Conservation (phyloP, 257 asterid species). For the Rauvolfia tetraphylla region DNA sequence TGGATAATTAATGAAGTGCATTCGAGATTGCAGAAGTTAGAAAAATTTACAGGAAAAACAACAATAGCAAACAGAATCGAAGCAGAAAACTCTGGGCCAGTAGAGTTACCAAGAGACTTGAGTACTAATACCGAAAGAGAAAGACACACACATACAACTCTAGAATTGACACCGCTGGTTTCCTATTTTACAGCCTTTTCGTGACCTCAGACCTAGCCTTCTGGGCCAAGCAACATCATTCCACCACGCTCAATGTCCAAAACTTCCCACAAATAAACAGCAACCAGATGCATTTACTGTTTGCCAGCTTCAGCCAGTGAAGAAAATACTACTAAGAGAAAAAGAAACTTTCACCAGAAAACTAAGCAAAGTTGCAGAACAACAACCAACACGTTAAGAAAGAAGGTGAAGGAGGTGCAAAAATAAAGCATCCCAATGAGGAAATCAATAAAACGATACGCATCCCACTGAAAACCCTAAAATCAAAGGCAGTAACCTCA, state of each 20-base stretch:
- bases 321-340: neutral
- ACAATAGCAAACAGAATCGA: neutral
- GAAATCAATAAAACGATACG: conserved; percentile 10
- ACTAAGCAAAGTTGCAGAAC: conserved; percentile 10
- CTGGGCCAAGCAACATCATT: conserved; percentile 27
- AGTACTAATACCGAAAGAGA: conserved; percentile 11
- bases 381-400: conserved; percentile 19
- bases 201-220: conserved; percentile 21
- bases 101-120: neutral
- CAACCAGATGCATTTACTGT: conserved; percentile 26
- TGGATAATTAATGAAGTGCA: conserved; percentile 20
- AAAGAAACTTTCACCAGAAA: conserved; percentile 16
- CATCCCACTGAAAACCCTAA: conserved; percentile 37
- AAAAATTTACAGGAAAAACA: neutral
- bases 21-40: conserved; percentile 16
- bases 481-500: conserved; percentile 8
- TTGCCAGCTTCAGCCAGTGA: conserved; percentile 16
- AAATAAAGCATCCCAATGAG: neutral
- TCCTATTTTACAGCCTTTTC: neutral
- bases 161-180: conserved; percentile 8
- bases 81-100: neutral
- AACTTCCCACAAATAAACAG: conserved; percentile 18
- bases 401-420: neutral
- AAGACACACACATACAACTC: conserved; percentile 6
- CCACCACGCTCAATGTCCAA: neutral